Evolutionary conservation across 2,329 filamentous ascomycete genomes (phyloP).

Genomic region (Talaromyces piceae): DNA sequence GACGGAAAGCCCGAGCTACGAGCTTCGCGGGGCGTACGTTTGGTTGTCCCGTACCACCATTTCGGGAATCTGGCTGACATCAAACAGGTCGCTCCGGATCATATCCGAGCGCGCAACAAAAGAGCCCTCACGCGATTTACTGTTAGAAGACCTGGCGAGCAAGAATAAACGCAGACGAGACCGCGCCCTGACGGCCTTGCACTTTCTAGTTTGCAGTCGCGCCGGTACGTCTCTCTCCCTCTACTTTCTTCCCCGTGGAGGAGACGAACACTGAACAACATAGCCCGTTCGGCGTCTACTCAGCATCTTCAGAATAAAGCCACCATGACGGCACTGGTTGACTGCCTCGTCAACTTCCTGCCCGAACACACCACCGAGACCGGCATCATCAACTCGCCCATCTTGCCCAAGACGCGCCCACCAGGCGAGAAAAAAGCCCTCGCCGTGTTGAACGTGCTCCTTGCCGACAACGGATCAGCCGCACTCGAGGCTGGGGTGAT

Average conservation of each 20-base stretch:
- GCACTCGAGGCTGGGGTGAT: conserved; percentile 59
- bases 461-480: conserved; percentile 52
- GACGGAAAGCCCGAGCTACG: conserved; percentile 62
- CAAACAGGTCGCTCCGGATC: conserved; percentile 37
- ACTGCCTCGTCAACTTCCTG: conserved; percentile 36
- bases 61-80: background rate
- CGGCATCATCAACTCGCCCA: conserved; percentile 28
- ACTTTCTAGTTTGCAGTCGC: conserved; percentile 36
- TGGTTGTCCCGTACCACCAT: conserved; percentile 22
- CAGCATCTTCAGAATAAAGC: conserved; percentile 26
- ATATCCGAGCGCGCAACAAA: conserved; percentile 39
- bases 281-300: conserved; percentile 29
- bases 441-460: conserved; percentile 52
- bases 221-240: conserved; percentile 23
- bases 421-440: conserved; percentile 37
- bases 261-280: conserved; percentile 13
- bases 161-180: conserved; percentile 29
- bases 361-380: conserved; percentile 30
- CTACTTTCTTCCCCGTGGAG: background rate
- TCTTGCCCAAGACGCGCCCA: conserved; percentile 34
- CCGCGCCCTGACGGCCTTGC: conserved; percentile 37
- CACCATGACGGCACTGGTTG: conserved; percentile 33
- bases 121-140: conserved; percentile 30
- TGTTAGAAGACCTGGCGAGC: conserved; percentile 36
- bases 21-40: conserved; percentile 61